Base-by-base conservation (phyloP, 2,329 filamentous ascomycete genomes). In the Phoma sp. region DNA sequence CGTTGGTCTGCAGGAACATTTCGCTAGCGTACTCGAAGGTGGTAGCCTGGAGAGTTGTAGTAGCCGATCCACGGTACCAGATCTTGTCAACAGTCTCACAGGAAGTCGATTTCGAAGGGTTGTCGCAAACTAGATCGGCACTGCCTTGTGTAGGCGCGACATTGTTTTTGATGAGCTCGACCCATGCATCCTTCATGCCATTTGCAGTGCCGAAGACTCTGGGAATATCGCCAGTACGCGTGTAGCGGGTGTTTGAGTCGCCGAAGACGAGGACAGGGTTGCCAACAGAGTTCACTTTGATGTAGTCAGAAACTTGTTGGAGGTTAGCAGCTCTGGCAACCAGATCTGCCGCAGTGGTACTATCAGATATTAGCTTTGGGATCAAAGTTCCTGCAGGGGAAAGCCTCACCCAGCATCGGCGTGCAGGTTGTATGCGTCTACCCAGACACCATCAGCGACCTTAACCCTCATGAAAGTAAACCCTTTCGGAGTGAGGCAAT, bases 61-160 rank as follows among this genome's bases (percentile, higher is more conserved):
- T 60, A n/a, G 77, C 63, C 14, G 78, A 79, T 29, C 78, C 78
- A 33, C 85, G 81, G 74, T 84, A 88, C 61, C 87, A 82, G 41
- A 87, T 76, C 73, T 89, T 89, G 73, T 89, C 87, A 33, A 89
- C 85, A 3, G 82, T 84, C 74, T 89, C 87, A 71, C 87, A 89
- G 4, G 71, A 68, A 3, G 59, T 69, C 64, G 79, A 78, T 41
- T 72, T 79, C 0, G 76, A 75, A 27, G 86, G 86, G 61, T 86
- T 87, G n/a, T 72, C 71, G 71, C 87, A 89, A 13, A 83, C 50
- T 3, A 74, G 57, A 44, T 70, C 70, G 3, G 49, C 57, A 9
- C 60, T 58, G 48, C 73, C 71, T 9, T 47, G 42, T 10, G 55
- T 50, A 7, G 71, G 71, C 3, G 59, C 47, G 0, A 57, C 55